Conservation (phyloP, 2,329 filamentous ascomycete genomes). For the Byssothecium circinans region DNA sequence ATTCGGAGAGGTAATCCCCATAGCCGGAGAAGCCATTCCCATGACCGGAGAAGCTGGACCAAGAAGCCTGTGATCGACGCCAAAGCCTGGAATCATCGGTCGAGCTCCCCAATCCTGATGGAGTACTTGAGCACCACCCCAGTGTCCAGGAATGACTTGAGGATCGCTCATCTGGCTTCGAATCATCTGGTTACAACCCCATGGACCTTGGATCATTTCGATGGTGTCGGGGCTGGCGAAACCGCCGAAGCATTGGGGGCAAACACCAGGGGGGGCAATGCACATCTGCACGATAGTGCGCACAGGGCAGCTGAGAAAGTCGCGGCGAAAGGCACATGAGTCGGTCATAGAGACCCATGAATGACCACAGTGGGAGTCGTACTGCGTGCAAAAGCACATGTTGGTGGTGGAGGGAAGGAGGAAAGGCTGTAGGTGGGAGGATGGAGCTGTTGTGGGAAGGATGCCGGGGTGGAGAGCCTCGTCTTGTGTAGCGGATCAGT, state of each 20-base stretch:
- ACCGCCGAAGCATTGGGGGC: slow-evolving; percentile 32
- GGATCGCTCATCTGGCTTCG: slow-evolving; percentile 31
- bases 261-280: slow-evolving; percentile 29
- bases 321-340: slow-evolving; percentile 46
- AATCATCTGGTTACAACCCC: slow-evolving; percentile 37
- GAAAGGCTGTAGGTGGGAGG: background rate
- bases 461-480: background rate
- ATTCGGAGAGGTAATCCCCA: background rate
- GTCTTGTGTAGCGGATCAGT: background rate
- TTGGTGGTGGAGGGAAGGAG: background rate
- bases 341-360: slow-evolving; percentile 52
- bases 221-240: slow-evolving; percentile 33
- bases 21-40: background rate
- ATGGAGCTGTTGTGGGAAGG: too few relatives aligned
- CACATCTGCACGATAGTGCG: slow-evolving; percentile 35
- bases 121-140: slow-evolving; percentile 23
- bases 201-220: slow-evolving; percentile 35
- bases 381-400: slow-evolving; percentile 54
- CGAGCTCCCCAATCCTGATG: slow-evolving; percentile 14
- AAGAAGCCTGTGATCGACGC: slow-evolving; percentile 1
- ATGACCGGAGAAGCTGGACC: background rate
- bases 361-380: slow-evolving; percentile 52
- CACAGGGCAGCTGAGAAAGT: slow-evolving; percentile 47
- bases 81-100: slow-evolving; percentile 5
- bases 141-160: slow-evolving; percentile 25